Evolutionary conservation across 768 basidiomycete species (phyloP), one percentile per base, ranked within the genome.

Genomic region (Coprinopsis sp.): DNA sequence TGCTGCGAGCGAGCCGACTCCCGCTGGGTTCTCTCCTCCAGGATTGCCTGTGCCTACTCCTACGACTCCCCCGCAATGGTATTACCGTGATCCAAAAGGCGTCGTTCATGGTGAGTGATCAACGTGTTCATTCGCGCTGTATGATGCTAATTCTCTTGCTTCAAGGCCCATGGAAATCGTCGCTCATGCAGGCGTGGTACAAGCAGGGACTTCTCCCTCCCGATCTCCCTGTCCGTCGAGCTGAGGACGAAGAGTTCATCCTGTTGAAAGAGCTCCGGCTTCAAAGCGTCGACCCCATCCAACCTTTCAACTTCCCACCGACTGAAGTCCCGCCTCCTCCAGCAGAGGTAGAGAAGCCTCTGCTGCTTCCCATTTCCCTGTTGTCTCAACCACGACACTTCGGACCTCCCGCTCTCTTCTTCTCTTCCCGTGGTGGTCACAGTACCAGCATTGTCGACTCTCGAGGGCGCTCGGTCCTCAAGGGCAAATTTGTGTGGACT

Each of bases 121-220:
- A n/a, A n/a, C n/a, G 4, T 28, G n/a, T 16, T 4, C 13, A 18
- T 28, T 16, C 5, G 4, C 19, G 14, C 38, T 31, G 28, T 21
- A 10, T 33, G 14, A 7, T 31, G 7, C 28, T 41, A 41, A 22
- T 23, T 19, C 12, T 39, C 24, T 23, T 8, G 8, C 30, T 51
- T 30, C 40, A 49, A 91, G 89, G 90, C 28, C 90, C 89, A 18
- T 91, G 90, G 90, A 88, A 87, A 58, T 73, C 85, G n/a, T 77
- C 81, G 19, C 70, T 91, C 37, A 92, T 92, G 89, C 88, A 91
- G 58, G 77, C 82, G 3, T 92, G 89, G 89, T 90, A 87, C 58
- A 87, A 84, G 57, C 90, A 92, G 51, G 87, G 86, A 7, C 62
- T 90, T 16, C 71, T 92, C 19, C 90, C 90, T 2, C 83, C 82